phyloP scores from a whole-genome alignment of 2,329 filamentous ascomycete species.

The Phoma sp. region DNA sequence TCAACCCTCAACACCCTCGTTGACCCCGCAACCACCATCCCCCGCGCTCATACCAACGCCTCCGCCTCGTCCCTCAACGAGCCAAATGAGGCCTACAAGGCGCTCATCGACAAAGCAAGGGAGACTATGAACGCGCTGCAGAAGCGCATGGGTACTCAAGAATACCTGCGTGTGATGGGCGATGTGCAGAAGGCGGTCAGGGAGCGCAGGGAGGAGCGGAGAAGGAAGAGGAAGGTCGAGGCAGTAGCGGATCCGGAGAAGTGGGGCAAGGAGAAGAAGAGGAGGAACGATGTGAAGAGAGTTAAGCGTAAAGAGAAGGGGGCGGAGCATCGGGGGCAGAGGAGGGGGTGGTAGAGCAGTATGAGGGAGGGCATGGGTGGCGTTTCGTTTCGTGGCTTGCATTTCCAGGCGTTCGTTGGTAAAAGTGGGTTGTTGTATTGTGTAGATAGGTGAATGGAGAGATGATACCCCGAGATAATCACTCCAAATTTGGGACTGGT shows the following conservation, averaged over 20 bases:
- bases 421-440: background rate
- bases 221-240: constrained; percentile 87
- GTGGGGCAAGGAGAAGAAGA: constrained; percentile 73
- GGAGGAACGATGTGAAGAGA: constrained; percentile 65
- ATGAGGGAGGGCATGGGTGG: background rate
- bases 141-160: constrained; percentile 79
- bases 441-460: background rate
- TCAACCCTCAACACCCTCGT: constrained; percentile 81
- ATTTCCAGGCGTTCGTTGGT: background rate
- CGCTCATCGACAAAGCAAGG: constrained; percentile 72
- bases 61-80: constrained; percentile 56
- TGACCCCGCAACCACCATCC: constrained; percentile 74
- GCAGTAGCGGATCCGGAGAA: constrained; percentile 84
- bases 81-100: constrained; percentile 67
- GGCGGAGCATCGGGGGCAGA: constrained; percentile 71
- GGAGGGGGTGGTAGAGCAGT: constrained; percentile 67
- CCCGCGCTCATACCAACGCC: constrained; percentile 70
- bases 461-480: background rate
- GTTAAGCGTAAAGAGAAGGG: constrained; percentile 74
- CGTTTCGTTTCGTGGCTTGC: background rate
- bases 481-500: no score
- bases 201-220: constrained; percentile 73
- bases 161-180: constrained; percentile 76
- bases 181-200: constrained; percentile 76
- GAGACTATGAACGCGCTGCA: constrained; percentile 84